Evolutionary conservation across 306 rosid genomes (phyloP), one percentile per base, ranked within the genome.

Genomic region (Quercus gilva): DNA sequence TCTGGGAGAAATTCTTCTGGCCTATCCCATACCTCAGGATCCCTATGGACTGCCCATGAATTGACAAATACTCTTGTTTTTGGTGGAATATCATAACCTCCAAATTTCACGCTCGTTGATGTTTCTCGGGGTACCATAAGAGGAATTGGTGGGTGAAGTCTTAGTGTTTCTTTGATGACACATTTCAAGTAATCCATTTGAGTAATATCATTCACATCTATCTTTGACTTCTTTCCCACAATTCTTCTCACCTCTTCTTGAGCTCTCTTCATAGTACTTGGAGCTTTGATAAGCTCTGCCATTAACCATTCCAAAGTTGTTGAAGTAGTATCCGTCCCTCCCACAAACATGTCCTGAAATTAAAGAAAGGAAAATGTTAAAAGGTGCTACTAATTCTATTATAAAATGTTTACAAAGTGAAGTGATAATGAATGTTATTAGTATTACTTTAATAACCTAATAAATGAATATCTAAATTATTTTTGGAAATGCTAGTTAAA

Each of bases 121-220:
- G 84, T 76, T 76, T 84, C 70, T 29, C 90, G 67, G 17, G 84
- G 86, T 11, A 73, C 25, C 31, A 73, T 8, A 0, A 81, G 76
- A 68, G 88, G 90, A 18, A 4, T 6, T 8, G 88, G 76, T 18
- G 87, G 86, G 20, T 84, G 90, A 0, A 81, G 31, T n/a, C 89
- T 77, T 2, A 86, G n/a, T 19, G 68, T 63, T 73, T 86, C 87
- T 71, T 80, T 83, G 18, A 81, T 11, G 3, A 84, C 79, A 69
- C 78, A 84, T 9, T 75, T 61, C 68, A 86, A 51, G 73, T 78
- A 86, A 9, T 59, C 31, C 87, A 86, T 86, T 20, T 84, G 20
- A 1, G 26, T 57, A 33, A 76, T 63, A 28, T 87, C 87, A 9
- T 41, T 41, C 20, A n/a, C 8, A 4, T 78, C 82, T 12, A 84